Evolutionary conservation across 192 early-diverging fungal species (phyloP).

Genomic region (Dissophora globulifera): DNA sequence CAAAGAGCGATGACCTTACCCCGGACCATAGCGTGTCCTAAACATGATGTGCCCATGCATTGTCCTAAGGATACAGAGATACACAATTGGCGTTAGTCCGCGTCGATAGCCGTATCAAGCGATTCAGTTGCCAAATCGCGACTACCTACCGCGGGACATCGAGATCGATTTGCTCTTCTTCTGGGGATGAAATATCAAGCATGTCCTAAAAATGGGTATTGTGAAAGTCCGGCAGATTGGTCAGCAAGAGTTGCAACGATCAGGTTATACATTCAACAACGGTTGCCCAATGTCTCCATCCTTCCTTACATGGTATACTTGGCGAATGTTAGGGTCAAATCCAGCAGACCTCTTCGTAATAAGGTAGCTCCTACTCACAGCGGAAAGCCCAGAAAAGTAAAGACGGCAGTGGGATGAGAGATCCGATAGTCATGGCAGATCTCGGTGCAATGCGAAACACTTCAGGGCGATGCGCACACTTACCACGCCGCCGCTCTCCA

Average conservation of each 20-base stretch:
- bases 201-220: slow-evolving; percentile 18
- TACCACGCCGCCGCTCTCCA: slow-evolving; percentile 69
- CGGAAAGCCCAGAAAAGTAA: too few species aligned
- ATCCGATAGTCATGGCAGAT: too few species aligned
- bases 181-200: slow-evolving; percentile 47
- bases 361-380: slow-evolving; percentile 26
- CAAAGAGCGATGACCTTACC: slow-evolving; percentile 40
- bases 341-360: slow-evolving; percentile 31
- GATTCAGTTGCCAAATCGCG: neutral
- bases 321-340: slow-evolving; percentile 40
- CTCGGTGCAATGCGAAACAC: too few species aligned
- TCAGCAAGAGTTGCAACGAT: neutral
- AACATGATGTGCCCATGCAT: slow-evolving; percentile 70
- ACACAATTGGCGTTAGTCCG: neutral
- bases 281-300: too few species aligned
- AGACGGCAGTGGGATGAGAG: too few species aligned
- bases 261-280: too few species aligned
- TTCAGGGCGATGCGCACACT: too few species aligned
- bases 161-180: slow-evolving; percentile 69
- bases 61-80: slow-evolving; percentile 28
- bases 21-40: slow-evolving; percentile 65
- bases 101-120: neutral
- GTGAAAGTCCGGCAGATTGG: neutral
- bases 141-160: slow-evolving; percentile 61
- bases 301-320: slow-evolving; percentile 42